phyloP scores from a whole-genome alignment of 2,329 filamentous ascomycete species.

The Phialocephala sp. region DNA sequence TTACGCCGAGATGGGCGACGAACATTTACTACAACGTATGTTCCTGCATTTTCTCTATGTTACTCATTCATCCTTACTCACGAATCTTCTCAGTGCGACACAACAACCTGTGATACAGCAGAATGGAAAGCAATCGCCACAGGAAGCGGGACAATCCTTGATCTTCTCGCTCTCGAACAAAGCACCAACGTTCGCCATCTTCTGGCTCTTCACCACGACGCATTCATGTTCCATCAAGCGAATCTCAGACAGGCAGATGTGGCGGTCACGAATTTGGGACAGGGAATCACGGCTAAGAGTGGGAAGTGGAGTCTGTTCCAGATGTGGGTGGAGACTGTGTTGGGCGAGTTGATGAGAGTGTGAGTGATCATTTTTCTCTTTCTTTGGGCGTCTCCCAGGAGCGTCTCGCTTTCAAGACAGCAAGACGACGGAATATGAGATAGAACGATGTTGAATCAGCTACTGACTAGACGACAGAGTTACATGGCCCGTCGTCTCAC shows the following conservation, averaged over 20 bases:
- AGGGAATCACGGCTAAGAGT: conserved; percentile 16
- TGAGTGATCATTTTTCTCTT: not conserved
- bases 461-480: not conserved
- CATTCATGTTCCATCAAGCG: conserved; percentile 61
- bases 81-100: conserved; percentile 52
- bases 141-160: conserved; percentile 57
- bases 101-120: conserved; percentile 57
- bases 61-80: not conserved
- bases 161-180: conserved; percentile 56
- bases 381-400: too few species aligned
- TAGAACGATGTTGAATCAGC: too few species aligned
- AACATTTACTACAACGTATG: conserved; percentile 65
- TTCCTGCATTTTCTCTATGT: not conserved
- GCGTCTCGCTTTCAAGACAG: too few species aligned
- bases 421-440: too few species aligned
- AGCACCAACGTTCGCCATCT: conserved; percentile 60
- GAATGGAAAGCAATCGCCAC: conserved; percentile 66
- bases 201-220: conserved; percentile 51
- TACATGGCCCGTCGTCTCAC: conserved; percentile 56
- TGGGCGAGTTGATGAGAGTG: conserved; percentile 31
- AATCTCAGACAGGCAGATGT: conserved; percentile 59
- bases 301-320: conserved; percentile 30
- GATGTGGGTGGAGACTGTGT: conserved; percentile 37
- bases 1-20: conserved; percentile 65
- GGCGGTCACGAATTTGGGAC: conserved; percentile 13